Percentiles rank a stretch among this genome's conserved stretches.
Conservation (phyloP, 169 alveolate species). For the Plasmodium billcollinsi region DNA sequence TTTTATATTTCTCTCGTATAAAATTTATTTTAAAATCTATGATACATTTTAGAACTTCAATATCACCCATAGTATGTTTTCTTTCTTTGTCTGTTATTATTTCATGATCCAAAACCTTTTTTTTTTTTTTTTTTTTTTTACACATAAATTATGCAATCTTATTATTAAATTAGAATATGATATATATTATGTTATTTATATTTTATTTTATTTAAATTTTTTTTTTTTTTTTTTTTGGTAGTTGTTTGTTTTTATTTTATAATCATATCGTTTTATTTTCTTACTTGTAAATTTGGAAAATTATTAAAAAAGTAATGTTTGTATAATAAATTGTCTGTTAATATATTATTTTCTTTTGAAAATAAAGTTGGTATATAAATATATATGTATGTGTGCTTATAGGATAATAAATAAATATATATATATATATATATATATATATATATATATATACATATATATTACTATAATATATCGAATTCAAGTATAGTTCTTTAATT, state of each 20-base stretch:
- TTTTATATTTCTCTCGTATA: slow-evolving; percentile 36
- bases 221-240: no score
- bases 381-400: background rate
- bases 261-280: background rate
- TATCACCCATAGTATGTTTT: slow-evolving; percentile 24
- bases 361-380: background rate
- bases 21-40: slow-evolving; percentile 50
- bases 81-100: slow-evolving; percentile 13
- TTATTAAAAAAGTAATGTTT: slow-evolving; percentile 47
- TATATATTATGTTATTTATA: background rate
- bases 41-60: slow-evolving; percentile 27
- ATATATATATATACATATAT: background rate
- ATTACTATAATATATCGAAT: slow-evolving; percentile 73
- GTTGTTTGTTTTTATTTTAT: no score
- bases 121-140: background rate
- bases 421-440: background rate
- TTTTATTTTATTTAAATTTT: background rate
- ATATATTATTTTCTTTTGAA: slow-evolving; percentile 28
- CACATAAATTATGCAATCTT: background rate
- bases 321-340: slow-evolving; percentile 16
- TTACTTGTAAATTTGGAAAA: slow-evolving; percentile 65
- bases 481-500: slow-evolving; percentile 47
- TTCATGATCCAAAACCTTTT: slow-evolving; percentile 65
- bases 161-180: background rate
- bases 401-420: background rate